Percentiles rank a stretch among this genome's conserved stretches.
phyloP scores from a whole-genome alignment of 352 stramenopile genomes.

The Phytophthora lateralis region DNA sequence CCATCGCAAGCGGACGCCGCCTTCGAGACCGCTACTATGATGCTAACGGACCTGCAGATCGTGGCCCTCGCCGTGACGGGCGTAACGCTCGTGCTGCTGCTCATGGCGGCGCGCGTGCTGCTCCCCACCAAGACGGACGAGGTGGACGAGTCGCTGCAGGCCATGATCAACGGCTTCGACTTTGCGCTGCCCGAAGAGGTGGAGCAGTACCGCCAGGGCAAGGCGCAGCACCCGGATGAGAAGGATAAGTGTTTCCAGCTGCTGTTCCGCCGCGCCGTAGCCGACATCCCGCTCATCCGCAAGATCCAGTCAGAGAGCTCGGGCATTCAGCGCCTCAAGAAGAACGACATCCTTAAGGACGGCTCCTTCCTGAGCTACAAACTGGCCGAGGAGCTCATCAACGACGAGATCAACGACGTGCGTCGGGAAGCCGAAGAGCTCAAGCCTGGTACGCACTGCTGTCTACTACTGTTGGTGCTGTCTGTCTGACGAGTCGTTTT shows the following conservation, averaged over 20 bases:
- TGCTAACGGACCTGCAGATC: slow-evolving; percentile 76
- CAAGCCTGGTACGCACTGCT: slow-evolving; percentile 60
- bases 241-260: slow-evolving; percentile 78
- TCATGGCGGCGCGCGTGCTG: slow-evolving; percentile 69
- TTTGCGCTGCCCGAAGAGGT: slow-evolving; percentile 84
- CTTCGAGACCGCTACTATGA: slow-evolving; percentile 21
- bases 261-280: slow-evolving; percentile 83
- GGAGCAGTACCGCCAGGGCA: slow-evolving; percentile 75
- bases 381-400: slow-evolving; percentile 86
- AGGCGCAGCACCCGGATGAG: slow-evolving; percentile 68
- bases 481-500: slow-evolving; percentile 3
- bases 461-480: slow-evolving; percentile 1
- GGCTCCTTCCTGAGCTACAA: slow-evolving; percentile 90
- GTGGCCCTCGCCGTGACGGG: slow-evolving; percentile 66
- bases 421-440: slow-evolving; percentile 79
- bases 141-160: slow-evolving; percentile 78
- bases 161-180: slow-evolving; percentile 91
- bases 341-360: slow-evolving; percentile 90
- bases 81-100: slow-evolving; percentile 61
- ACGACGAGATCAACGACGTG: slow-evolving; percentile 88
- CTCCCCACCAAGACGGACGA: slow-evolving; percentile 75
- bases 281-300: slow-evolving; percentile 85
- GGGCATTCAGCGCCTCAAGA: slow-evolving; percentile 85
- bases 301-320: slow-evolving; percentile 89
- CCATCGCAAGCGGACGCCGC: not conserved